Evolutionary conservation across 129 eudicot genomes (phyloP).

Genomic region (Solidago caesia): DNA sequence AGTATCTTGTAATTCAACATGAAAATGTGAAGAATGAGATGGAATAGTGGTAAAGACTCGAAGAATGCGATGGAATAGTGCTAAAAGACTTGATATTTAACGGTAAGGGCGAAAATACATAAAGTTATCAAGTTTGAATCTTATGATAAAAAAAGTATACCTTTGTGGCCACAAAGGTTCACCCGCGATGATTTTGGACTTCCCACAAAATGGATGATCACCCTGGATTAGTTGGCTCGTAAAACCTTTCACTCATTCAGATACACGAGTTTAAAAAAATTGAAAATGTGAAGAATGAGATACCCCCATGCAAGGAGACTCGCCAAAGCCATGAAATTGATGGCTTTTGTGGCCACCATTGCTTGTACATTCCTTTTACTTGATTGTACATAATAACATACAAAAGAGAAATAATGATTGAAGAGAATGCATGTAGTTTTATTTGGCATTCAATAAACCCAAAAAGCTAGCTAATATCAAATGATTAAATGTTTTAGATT

Average conservation of each 20-base stretch:
- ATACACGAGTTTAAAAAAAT: no score
- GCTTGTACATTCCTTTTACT: slow-evolving; percentile 36
- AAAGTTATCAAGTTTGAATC: no score
- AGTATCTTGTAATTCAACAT: neutral
- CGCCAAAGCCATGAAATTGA: slow-evolving; percentile 14
- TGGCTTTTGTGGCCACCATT: slow-evolving; percentile 28
- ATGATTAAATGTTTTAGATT: neutral
- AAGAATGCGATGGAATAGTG: slow-evolving; percentile 1
- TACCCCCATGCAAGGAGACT: slow-evolving; percentile 30
- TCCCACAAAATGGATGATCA: no score
- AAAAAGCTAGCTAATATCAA: neutral
- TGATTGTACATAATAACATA: slow-evolving; percentile 21
- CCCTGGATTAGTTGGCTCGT: no score
- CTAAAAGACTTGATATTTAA: no score
- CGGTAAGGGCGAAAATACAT: no score
- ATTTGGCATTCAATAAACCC: neutral
- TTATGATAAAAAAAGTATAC: no score
- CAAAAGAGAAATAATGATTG: slow-evolving; percentile 22
- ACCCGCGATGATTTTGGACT: no score
- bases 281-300: slow-evolving; percentile 18
- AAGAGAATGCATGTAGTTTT: slow-evolving; percentile 4
- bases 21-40: slow-evolving; percentile 18
- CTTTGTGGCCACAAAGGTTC: no score
- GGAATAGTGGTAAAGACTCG: no score
- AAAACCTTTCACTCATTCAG: no score